These are phyloP conservation scores for Lasiodiplodia sp. DNA, from an alignment of 2,329 filamentous ascomycete species.

Conservation along the genomic window DNA sequence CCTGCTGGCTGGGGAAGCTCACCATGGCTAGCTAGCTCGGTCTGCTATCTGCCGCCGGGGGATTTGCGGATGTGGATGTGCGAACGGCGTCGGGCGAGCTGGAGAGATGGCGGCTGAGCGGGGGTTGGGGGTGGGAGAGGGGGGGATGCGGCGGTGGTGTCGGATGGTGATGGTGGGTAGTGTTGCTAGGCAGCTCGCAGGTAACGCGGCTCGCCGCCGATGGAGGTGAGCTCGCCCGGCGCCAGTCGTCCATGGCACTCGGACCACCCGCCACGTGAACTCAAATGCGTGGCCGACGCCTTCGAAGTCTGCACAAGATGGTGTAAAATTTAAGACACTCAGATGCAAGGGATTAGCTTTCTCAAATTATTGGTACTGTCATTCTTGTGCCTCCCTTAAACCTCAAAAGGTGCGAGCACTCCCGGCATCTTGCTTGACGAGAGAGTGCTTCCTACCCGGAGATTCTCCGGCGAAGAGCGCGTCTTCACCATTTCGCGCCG, in stretches of 20 bases:
- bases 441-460: conserved; percentile 4
- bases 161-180: conserved; percentile 31
- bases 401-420: background rate
- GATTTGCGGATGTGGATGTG: conserved; percentile 3
- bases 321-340: background rate
- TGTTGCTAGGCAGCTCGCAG: conserved; percentile 27
- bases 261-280: conserved; percentile 24
- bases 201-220: conserved; percentile 24
- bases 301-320: background rate
- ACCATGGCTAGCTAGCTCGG: conserved; percentile 44
- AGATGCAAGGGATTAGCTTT: accelerated
- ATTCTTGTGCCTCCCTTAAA: no score
- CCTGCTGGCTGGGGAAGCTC: conserved; percentile 35
- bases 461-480: conserved; percentile 8
- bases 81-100: background rate
- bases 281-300: background rate
- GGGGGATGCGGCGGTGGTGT: conserved; percentile 29
- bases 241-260: background rate
- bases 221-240: conserved; percentile 21
- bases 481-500: conserved; percentile 16
- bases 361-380: background rate
- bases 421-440: background rate
- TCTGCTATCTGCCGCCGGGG: conserved; percentile 3
- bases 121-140: conserved; percentile 26
- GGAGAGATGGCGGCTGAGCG: conserved; percentile 13